These are phyloP conservation scores for Lachnellula suecica DNA, from an alignment of 2,329 filamentous ascomycete species.

Conservation along the genomic window DNA sequence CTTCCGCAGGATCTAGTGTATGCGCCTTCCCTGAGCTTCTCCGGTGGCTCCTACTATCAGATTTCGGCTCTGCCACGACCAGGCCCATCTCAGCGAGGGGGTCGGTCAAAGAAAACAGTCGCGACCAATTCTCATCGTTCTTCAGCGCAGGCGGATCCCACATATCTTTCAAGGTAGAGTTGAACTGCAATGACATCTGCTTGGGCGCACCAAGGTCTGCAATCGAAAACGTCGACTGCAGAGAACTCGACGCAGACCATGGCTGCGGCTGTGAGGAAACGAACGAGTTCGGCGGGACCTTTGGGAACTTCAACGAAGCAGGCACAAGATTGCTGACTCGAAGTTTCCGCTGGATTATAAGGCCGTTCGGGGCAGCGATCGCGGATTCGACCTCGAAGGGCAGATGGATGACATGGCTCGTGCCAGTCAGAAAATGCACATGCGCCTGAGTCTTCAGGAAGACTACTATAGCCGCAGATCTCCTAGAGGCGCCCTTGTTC, in stretches of 20 bases:
- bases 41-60: conserved; percentile 38
- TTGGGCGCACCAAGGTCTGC: conserved; percentile 57
- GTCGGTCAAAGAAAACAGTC: conserved; percentile 81
- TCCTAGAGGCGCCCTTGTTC: conserved; percentile 28
- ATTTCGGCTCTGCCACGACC: conserved; percentile 60
- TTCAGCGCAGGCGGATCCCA: conserved; percentile 55
- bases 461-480: conserved; percentile 75
- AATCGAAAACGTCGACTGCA: conserved; percentile 53
- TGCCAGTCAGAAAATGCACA: conserved; percentile 85
- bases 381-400: conserved; percentile 92
- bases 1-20: conserved; percentile 74
- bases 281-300: conserved; percentile 81
- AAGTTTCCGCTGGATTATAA: conserved; percentile 82
- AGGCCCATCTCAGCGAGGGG: conserved; percentile 84
- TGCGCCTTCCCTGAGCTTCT: conserved; percentile 41
- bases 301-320: conserved; percentile 54
- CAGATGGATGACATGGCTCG: conserved; percentile 86
- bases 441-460: conserved; percentile 92
- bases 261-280: conserved; percentile 65
- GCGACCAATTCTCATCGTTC: conserved; percentile 63
- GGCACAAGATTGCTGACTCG: conserved; percentile 49
- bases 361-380: conserved; percentile 76
- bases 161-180: conserved; percentile 55
- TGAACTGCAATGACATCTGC: conserved; percentile 50
- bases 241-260: conserved; percentile 46